Conservation (phyloP, 495 filamentous ascomycete species). For the Aspergillus coremiiformis region DNA sequence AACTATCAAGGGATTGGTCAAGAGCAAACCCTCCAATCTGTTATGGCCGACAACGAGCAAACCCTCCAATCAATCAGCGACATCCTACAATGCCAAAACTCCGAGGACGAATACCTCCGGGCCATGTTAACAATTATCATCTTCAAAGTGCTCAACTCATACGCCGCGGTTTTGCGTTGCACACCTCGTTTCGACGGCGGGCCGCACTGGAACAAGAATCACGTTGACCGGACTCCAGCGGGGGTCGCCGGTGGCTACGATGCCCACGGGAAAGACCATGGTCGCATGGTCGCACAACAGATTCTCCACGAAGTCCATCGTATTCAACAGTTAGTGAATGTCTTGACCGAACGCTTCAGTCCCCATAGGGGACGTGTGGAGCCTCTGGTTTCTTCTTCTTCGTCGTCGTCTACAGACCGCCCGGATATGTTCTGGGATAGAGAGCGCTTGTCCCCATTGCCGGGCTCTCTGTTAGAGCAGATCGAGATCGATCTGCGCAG, state of each 20-base stretch:
- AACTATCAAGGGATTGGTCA: neutral
- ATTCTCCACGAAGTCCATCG: constrained; percentile 36
- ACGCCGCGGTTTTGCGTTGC: constrained; percentile 14
- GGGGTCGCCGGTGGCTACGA: constrained; percentile 8
- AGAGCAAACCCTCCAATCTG: constrained; percentile 13
- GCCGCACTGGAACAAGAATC: neutral
- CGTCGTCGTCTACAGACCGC: no score
- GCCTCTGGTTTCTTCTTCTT: no score
- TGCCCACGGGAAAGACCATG: constrained; percentile 16
- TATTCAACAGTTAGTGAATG: constrained; percentile 27
- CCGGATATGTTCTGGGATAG: no score
- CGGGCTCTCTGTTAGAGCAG: no score
- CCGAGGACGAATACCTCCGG: constrained; percentile 19
- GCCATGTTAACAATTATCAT: constrained; percentile 20
- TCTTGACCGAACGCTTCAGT: constrained; percentile 7
- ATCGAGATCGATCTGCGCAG: no score
- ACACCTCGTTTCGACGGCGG: neutral
- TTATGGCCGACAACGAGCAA: constrained; percentile 19
- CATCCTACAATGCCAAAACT: constrained; percentile 20
- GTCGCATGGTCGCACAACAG: constrained; percentile 27
- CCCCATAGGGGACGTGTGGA: no score
- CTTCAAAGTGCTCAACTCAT: constrained; percentile 25
- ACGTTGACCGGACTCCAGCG: neutral
- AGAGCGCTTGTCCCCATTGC: no score
- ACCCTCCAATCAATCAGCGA: constrained; percentile 15